Conservation (phyloP, 2,329 filamentous ascomycete species). For the Penicillium digitatum region DNA sequence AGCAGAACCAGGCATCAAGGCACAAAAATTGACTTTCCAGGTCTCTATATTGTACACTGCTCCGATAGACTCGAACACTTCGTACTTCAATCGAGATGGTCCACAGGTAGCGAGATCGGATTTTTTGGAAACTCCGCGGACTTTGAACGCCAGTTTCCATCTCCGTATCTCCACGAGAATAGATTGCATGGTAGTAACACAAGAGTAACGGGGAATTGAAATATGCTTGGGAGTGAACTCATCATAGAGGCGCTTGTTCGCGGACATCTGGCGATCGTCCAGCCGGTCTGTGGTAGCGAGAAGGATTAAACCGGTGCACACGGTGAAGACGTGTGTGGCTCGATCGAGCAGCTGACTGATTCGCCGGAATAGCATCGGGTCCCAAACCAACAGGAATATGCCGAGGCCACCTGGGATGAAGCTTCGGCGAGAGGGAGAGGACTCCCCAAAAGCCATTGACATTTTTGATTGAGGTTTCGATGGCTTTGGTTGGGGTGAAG, state of each 20-base stretch:
- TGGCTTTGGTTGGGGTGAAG: neutral
- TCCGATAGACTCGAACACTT: no score
- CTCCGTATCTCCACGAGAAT: neutral
- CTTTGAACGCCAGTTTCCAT: neutral
- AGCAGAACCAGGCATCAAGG: no score
- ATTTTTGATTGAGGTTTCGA: neutral
- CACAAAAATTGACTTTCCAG: no score
- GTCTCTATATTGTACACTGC: no score
- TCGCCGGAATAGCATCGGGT: no score
- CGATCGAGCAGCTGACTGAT: no score
- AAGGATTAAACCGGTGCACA: neutral
- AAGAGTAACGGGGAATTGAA: no score
- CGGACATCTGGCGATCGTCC: neutral
- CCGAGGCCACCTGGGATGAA: no score
- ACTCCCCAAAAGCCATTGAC: neutral
- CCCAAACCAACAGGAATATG: no score
- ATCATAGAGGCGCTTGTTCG: neutral
- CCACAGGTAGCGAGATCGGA: neutral
- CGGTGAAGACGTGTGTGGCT: neutral
- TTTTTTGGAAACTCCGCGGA: neutral
- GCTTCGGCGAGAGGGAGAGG: neutral
- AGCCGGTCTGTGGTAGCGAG: neutral
- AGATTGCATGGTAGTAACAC: neutral
- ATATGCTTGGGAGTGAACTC: neutral
- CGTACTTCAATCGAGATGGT: no score